phyloP scores from a whole-genome alignment of 805 yeast species.

The Wickerhamiella hasegawae region DNA sequence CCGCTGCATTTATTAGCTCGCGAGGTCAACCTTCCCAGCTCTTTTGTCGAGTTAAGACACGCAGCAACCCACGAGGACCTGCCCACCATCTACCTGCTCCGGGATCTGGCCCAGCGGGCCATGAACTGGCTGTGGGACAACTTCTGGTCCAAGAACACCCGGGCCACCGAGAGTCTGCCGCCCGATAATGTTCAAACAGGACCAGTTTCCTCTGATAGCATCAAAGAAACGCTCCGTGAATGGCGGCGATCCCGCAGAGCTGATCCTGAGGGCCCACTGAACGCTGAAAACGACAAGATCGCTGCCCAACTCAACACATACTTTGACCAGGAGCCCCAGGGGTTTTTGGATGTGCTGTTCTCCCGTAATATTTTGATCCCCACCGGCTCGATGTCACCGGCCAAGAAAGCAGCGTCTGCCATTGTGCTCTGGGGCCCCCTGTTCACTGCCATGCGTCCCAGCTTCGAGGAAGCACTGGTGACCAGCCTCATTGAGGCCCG shows the following conservation, averaged over 20 bases:
- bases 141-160: conserved; percentile 41
- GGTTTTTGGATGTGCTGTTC: conserved; percentile 9
- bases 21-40: conserved; percentile 50
- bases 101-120: conserved; percentile 44
- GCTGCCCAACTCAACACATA: conserved; percentile 1
- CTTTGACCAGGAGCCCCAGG: background rate
- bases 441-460: conserved; percentile 6
- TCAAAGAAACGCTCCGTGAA: conserved; percentile 27
- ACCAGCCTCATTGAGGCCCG: conserved; percentile 3
- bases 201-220: conserved; percentile 6
- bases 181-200: conserved; percentile 5
- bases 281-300: conserved; percentile 2
- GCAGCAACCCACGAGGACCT: conserved; percentile 78
- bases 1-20: conserved; percentile 65
- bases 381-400: conserved; percentile 2
- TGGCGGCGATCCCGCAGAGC: conserved; percentile 36
- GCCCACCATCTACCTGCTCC: conserved; percentile 55
- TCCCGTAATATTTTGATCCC: conserved; percentile 13
- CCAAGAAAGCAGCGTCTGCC: conserved; percentile 3
- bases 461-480: conserved; percentile 4
- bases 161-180: conserved; percentile 14
- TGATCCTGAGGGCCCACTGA: conserved; percentile 20
- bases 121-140: conserved; percentile 56
- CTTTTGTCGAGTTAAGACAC: conserved; percentile 82
- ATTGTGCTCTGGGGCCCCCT: conserved; percentile 13